phyloP scores from a whole-genome alignment of 2,329 filamentous ascomycete species.

The Xylariales sp. region DNA sequence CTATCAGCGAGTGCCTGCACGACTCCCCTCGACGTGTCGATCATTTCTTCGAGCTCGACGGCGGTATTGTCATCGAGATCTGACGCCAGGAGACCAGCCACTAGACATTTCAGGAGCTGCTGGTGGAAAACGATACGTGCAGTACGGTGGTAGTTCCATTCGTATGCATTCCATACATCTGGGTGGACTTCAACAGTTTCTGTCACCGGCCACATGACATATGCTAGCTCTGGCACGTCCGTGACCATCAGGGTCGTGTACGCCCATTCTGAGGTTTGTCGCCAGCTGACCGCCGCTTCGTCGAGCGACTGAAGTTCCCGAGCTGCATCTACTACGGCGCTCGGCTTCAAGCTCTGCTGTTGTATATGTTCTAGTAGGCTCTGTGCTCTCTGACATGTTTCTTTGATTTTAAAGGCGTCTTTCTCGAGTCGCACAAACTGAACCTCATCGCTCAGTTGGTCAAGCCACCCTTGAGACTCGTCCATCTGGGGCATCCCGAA shows the following conservation, averaged over 20 bases:
- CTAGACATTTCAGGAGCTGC: constrained; percentile 26
- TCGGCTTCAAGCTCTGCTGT: constrained; percentile 7
- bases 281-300: constrained; percentile 22
- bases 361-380: constrained; percentile 15
- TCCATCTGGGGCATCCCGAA: constrained; percentile 20
- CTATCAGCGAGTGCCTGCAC: constrained; percentile 26
- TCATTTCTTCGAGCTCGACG: constrained; percentile 10
- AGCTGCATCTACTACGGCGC: constrained; percentile 19
- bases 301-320: constrained; percentile 26
- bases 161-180: constrained; percentile 35
- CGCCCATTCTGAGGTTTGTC: constrained; percentile 26
- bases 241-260: constrained; percentile 19
- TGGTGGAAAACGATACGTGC: constrained; percentile 31
- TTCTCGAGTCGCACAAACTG: constrained; percentile 23
- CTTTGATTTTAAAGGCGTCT: constrained; percentile 19
- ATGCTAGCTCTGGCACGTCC: constrained; percentile 13
- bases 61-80: constrained; percentile 6
- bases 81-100: constrained; percentile 8
- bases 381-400: constrained; percentile 25
- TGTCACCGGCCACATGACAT: constrained; percentile 7
- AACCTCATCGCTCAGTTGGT: constrained; percentile 21
- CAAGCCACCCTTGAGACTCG: constrained; percentile 25
- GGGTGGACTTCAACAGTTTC: constrained; percentile 27
- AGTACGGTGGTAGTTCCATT: constrained; percentile 35
- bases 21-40: constrained; percentile 15